Conservation (phyloP, 75 land plant species). For the Cunninghamia lanceolata region DNA sequence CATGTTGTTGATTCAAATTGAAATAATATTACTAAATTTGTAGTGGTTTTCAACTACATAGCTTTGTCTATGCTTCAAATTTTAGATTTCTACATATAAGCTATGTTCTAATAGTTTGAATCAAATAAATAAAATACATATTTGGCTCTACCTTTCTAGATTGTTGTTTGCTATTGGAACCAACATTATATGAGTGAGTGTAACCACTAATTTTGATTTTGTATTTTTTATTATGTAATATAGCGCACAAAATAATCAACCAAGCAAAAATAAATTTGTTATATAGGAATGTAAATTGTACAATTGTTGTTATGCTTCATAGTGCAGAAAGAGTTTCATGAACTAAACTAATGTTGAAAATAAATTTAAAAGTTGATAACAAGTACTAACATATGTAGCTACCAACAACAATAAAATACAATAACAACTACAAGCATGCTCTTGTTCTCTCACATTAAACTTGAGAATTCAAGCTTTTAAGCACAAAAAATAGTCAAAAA, state of each 20-base stretch:
- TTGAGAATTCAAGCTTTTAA: background rate
- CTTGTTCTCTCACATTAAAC: background rate
- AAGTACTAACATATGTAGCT: background rate
- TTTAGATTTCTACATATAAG: background rate
- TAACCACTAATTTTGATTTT: too few species aligned
- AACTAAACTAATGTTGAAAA: background rate
- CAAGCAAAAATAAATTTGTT: too few species aligned
- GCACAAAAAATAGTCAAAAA: background rate
- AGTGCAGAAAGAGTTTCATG: background rate
- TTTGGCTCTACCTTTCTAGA: background rate
- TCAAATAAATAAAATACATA: background rate
- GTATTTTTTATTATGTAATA: too few species aligned
- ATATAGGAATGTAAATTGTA: too few species aligned
- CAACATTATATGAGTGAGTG: background rate
- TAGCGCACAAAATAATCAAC: too few species aligned
- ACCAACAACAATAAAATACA: background rate
- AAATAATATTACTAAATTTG: background rate
- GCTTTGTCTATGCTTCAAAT: background rate
- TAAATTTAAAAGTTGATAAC: background rate
- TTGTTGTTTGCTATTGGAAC: background rate
- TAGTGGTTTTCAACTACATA: background rate
- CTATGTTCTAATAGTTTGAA: background rate
- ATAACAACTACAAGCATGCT: background rate
- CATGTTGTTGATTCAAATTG: background rate
- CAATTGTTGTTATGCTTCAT: background rate